Evolutionary conservation across 805 yeast species (phyloP).

Genomic region (Candida methanosorbosa): DNA sequence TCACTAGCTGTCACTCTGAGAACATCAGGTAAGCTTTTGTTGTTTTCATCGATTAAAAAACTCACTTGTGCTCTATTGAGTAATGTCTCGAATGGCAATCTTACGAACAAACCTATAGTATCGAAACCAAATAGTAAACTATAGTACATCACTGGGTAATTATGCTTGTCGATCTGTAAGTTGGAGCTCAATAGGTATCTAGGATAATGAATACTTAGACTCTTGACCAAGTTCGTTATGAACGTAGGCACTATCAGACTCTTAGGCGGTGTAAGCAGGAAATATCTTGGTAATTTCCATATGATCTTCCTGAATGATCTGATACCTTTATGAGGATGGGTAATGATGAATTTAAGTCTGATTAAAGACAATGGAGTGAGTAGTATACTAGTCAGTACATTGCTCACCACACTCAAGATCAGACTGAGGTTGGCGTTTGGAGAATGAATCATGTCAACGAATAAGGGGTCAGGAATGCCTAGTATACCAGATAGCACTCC

Average conservation of each 20-base stretch:
- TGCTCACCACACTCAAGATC: slow-evolving; percentile 58
- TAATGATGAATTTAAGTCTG: slow-evolving; percentile 65
- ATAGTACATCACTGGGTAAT: slow-evolving; percentile 53
- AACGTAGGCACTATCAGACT: slow-evolving; percentile 60
- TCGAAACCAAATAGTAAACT: slow-evolving; percentile 52
- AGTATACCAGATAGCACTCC: slow-evolving; percentile 77
- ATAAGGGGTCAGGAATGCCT: slow-evolving; percentile 82
- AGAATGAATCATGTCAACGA: slow-evolving; percentile 74
- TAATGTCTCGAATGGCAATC: slow-evolving; percentile 81
- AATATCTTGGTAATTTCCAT: slow-evolving; percentile 33
- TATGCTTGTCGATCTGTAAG: slow-evolving; percentile 59
- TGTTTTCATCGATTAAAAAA: slow-evolving; percentile 35
- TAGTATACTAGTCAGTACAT: slow-evolving; percentile 61
- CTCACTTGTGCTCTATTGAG: slow-evolving; percentile 77
- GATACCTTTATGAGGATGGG: slow-evolving; percentile 32
- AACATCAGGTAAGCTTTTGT: slow-evolving; percentile 27
- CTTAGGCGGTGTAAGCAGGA: slow-evolving; percentile 42
- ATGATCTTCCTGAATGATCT: slow-evolving; percentile 70
- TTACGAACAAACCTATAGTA: slow-evolving; percentile 59
- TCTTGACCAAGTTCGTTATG: slow-evolving; percentile 17
- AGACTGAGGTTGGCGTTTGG: slow-evolving; percentile 68
- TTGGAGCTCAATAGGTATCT: slow-evolving; percentile 53
- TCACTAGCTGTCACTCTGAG: slow-evolving; percentile 37
- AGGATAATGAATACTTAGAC: slow-evolving; percentile 21
- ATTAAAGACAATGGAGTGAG: slow-evolving; percentile 79